Base-by-base conservation (phyloP, 352 stramenopile genomes). In the Phytopythium delawarense region DNA sequence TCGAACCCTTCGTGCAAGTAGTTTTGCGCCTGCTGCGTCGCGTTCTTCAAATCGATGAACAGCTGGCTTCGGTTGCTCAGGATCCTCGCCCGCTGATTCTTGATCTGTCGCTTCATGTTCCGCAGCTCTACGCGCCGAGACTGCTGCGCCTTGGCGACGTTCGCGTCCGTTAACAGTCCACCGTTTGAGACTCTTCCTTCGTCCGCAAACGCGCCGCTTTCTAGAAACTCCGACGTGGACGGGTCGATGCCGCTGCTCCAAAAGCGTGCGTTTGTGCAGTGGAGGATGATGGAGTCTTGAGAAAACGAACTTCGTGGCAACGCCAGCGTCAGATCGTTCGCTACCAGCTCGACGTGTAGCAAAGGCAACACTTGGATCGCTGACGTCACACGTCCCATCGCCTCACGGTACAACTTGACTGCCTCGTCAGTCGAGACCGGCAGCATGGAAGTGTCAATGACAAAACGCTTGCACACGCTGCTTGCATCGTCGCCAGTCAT, bases 1-100 rank as follows among this genome's bases (percentile, higher is more conserved):
- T 89, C 78, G 42, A 92, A 94, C 1, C 83, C 84, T 83, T 94
- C 84, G 54, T 94, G 84, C 7, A 94, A 50, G 64, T 92, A 94
- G 55, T 92, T 94, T 51, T 94, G 84, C 8, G 82, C 81, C 64
- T 92, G 81, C 34, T 94, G 84, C 1, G 75, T 92, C 12, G 85
- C 85, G 55, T 78, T 92, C 54, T 88, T 91, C 62, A 94, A 67
- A 56, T 96, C 84, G 37, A 87, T 85, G 65, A 84, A 91, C 13
- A 96, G 65, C 54, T 94, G 84, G 40, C 85, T 92, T 2, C 81
- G 74, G 46, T 91, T 95, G 65, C 75, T 93, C 42, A 95, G 62
- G 48, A 95, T 79, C 20, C 85, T 77, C 21, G 87, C 91, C 7
- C 87, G 75, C 56, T 95, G 87, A 42, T 93, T 94, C 61, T 92